Evolutionary conservation across 2,329 filamentous ascomycete genomes (phyloP).

Genomic region (Trichoderma sp.): DNA sequence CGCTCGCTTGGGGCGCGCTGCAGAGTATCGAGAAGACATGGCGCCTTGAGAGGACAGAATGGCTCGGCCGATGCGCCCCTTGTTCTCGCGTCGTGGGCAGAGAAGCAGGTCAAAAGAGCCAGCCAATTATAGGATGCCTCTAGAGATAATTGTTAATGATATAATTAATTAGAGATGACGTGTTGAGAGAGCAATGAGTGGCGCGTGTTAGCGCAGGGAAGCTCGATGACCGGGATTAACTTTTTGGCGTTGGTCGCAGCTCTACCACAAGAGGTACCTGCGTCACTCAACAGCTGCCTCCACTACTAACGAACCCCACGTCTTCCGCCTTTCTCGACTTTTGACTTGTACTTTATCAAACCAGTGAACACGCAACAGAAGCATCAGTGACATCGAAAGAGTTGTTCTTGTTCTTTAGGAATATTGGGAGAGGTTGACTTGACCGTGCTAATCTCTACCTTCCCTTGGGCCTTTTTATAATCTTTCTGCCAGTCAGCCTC

Average conservation of each 20-base stretch:
- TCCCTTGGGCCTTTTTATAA: background rate
- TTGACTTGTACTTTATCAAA: slow-evolving; percentile 16
- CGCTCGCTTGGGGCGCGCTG: slow-evolving; percentile 69
- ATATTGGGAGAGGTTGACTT: background rate
- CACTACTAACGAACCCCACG: slow-evolving; percentile 22
- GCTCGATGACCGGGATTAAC: slow-evolving; percentile 10
- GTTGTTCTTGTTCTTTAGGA: background rate
- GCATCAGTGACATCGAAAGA: background rate
- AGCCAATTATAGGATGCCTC: background rate
- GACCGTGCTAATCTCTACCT: background rate
- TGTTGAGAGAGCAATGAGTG: background rate
- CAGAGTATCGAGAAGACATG: slow-evolving; percentile 27
- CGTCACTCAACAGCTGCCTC: slow-evolving; percentile 37
- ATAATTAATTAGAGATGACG: background rate
- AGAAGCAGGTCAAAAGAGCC: background rate
- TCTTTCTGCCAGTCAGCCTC: background rate
- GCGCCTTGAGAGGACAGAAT: background rate
- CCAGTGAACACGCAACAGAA: background rate
- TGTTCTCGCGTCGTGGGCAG: background rate
- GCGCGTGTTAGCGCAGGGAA: background rate
- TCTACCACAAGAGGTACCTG: slow-evolving; percentile 26
- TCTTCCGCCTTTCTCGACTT: slow-evolving; percentile 20
- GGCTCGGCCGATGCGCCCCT: background rate
- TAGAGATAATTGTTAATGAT: background rate
- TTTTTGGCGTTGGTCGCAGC: slow-evolving; percentile 20